These are phyloP conservation scores for Pichia inconspicua DNA, from an alignment of 1,139 yeast genomes.

Conservation along the genomic window DNA sequence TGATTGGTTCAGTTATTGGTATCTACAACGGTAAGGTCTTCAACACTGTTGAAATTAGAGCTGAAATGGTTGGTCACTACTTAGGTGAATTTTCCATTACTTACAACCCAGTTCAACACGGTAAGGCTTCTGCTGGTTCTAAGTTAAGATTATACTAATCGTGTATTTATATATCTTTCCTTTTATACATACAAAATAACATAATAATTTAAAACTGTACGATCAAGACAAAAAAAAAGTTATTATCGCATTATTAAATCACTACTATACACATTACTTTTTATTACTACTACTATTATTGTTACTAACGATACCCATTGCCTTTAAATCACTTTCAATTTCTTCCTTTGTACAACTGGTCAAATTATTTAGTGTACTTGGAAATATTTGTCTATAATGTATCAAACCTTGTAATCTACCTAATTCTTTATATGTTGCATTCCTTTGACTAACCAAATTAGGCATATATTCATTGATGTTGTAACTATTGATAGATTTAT, in stretches of 20 bases:
- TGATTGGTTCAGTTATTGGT: slow-evolving; percentile 98
- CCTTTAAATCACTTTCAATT: slow-evolving; percentile 48
- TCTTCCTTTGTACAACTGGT: slow-evolving; percentile 54
- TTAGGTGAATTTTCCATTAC: slow-evolving; percentile 99
- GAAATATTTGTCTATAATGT: slow-evolving; percentile 42
- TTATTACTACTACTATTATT: background rate
- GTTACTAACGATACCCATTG: slow-evolving; percentile 16
- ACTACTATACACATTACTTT: background rate
- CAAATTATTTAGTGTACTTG: slow-evolving; percentile 53
- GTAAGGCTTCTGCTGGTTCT: slow-evolving; percentile 87
- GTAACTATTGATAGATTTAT: slow-evolving; percentile 19
- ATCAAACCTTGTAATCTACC: slow-evolving; percentile 51
- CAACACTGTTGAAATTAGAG: slow-evolving; percentile 98
- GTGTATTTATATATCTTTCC: slow-evolving; percentile 14
- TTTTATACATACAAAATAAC: slow-evolving; percentile 3
- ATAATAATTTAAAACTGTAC: slow-evolving; percentile 1
- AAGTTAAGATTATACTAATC: slow-evolving; percentile 32
- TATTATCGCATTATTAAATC: too few species aligned
- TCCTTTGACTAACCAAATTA: slow-evolving; percentile 47
- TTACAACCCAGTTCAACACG: slow-evolving; percentile 99
- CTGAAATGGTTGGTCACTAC: slow-evolving; percentile 99
- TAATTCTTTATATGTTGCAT: slow-evolving; percentile 47
- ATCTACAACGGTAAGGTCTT: slow-evolving; percentile 99
- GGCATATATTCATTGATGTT: slow-evolving; percentile 22
- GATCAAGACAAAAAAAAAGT: too few species aligned